phyloP scores from a whole-genome alignment of 2,329 filamentous ascomycete species.

The Nigrospora sphaerica region DNA sequence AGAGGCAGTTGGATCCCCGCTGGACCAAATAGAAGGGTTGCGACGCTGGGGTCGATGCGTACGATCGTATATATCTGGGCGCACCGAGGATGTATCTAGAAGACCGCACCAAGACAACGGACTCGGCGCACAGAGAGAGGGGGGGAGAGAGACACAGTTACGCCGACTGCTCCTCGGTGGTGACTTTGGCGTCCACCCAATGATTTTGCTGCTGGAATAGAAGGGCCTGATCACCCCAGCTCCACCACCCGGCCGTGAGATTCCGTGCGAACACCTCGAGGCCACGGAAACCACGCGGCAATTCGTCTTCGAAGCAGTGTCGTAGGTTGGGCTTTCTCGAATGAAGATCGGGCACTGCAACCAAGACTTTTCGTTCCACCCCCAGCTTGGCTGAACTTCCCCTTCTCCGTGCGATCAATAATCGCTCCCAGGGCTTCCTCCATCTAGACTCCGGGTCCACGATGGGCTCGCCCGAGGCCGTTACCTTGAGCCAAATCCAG shows the following conservation, averaged over 20 bases:
- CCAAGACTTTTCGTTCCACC: slow-evolving; percentile 48
- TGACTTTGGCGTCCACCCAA: slow-evolving; percentile 28
- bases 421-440: slow-evolving; percentile 71
- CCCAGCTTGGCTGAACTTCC: slow-evolving; percentile 21
- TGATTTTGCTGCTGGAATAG: slow-evolving; percentile 56
- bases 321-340: slow-evolving; percentile 72
- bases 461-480: slow-evolving; percentile 56
- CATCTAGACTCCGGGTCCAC: slow-evolving; percentile 51
- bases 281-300: slow-evolving; percentile 44
- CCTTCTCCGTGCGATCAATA: slow-evolving; percentile 52
- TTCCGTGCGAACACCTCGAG: slow-evolving; percentile 75
- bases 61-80: neutral
- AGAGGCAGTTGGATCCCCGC: slow-evolving; percentile 35
- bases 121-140: no score
- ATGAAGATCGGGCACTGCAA: slow-evolving; percentile 69
- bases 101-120: no score
- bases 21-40: slow-evolving; percentile 28
- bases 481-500: slow-evolving; percentile 77
- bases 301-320: slow-evolving; percentile 46
- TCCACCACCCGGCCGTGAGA: slow-evolving; percentile 69
- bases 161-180: no score
- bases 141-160: no score
- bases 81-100: no score
- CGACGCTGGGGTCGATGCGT: slow-evolving; percentile 13
- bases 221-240: slow-evolving; percentile 69